Base-by-base conservation (phyloP, 2,329 filamentous ascomycete species). In the Remersonia thermophila region DNA sequence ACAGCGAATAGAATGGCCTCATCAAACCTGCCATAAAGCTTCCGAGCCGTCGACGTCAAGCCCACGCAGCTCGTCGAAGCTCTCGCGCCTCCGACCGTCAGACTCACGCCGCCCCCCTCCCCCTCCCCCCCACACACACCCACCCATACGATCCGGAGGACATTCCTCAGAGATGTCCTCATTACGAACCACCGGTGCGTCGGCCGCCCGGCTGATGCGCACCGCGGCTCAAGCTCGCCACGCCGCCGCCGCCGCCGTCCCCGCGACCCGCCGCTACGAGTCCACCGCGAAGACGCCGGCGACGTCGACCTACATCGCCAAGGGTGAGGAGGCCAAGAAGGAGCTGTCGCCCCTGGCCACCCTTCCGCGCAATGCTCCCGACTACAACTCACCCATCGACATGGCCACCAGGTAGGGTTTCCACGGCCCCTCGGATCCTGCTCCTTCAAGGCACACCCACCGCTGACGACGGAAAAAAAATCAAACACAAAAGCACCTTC, bases 341-440 rank as follows among this genome's bases (percentile, higher is more conserved):
- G 54, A 60, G 44, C 50, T 57, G 40, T 56, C 52, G 45, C 55
- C 56, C 36, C 55, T 58, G 44, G 55, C 52, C 45, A 55, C 52
- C 43, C 60, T 55, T 39, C 48, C 49, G 47, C 67, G 66, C 47
- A 83, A 91, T 57, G 70, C 82, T 51, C 85, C 84, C 42, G 80
- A 94, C 56, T 95, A 93, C 58, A 71, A 72, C 47, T 80, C 80
- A 30, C 77, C 77, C 34, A 71, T 83, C 51, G 89, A 96, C 62
- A 87, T 86, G 62, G 83, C 83, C 45, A 93, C 85, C 47, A 95
- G 87, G 87, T 95, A 73, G 20, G 20, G 5, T 23, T 23, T 9
- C 20, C 20, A 23, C 20, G 5, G 9, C 20, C 20, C 20, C 20
- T 9, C 5, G 20, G 5, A 23, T 9, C 5, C 20, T 9, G 5